Base-by-base conservation (phyloP, 441 rosid genomes). In the Corymbia citriodora region DNA sequence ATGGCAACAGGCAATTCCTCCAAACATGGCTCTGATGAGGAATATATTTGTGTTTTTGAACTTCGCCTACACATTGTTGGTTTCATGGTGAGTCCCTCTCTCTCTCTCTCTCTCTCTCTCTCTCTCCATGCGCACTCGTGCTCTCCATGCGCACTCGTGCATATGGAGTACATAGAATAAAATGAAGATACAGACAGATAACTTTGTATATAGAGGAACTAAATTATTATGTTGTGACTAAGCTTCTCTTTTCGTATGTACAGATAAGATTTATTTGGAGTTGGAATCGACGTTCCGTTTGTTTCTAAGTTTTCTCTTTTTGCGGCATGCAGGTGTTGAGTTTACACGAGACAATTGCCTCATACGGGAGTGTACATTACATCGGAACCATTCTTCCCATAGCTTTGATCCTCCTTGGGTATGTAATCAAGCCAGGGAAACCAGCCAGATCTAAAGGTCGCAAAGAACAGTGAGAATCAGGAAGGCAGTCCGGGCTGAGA, bases 1-100 rank as follows among this genome's bases (percentile, higher is more conserved):
- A 92, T 98, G 99, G 99, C 96, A 97, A 89, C 99, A 96, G 95
- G 96, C 98, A 74, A 83, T 92, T 49, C 95, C 96, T 89, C 92
- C 95, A 3, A 96, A 89, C 57, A 91, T 93, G 95, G 93, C 91
- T 91, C 48, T 94, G 55, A 36, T 94, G 88, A 96, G 95, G 93
- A 94, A 94, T 74, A 19, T 94, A 40, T 87, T 98, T 87, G 95
- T 89, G 48, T 65, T 98, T 81, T 29, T 96, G 49, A 96, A 96
- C 93, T 95, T 96, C 55, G 92, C 94, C n/a, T 97, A 96, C 94
- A 96, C 99, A 1, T 36, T 96, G 95, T 98, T 48, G 99, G 99
- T 90, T 98, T 98, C 94, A 95, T 97, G 99, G 99, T 98, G 91
- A 92, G 95, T 89, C 83, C 40, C 89, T 82, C 91, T 83, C 90